A percentile compares a stretch with the other conserved stretches of the same genome.
phyloP scores from a whole-genome alignment of 2,329 filamentous ascomycete species.

The Torrubiellomyces zombiae region DNA sequence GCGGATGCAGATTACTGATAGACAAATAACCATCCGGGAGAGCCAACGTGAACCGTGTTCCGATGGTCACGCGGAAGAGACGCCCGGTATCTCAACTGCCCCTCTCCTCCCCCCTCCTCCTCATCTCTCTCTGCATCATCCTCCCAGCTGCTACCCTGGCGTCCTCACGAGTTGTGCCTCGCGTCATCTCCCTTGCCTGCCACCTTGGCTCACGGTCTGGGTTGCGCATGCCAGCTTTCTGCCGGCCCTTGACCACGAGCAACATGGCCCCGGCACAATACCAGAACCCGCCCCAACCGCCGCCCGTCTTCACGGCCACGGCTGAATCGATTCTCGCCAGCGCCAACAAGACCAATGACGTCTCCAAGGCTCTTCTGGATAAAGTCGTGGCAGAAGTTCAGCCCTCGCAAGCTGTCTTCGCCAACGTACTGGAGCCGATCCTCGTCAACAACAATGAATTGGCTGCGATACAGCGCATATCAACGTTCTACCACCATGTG shows the following conservation, averaged over 20 bases:
- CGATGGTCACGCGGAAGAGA: slow-evolving; percentile 10
- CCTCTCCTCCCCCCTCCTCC: slow-evolving; percentile 20
- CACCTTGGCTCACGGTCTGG: slow-evolving; percentile 29
- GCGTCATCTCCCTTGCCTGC: slow-evolving; percentile 40
- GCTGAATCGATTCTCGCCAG: slow-evolving; percentile 50
- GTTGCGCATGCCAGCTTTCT: slow-evolving; percentile 10
- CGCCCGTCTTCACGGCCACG: slow-evolving; percentile 62
- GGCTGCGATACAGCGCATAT: slow-evolving; percentile 43
- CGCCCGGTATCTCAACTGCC: slow-evolving; percentile 10
- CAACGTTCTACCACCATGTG: slow-evolving; percentile 69
- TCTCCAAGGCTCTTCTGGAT: slow-evolving; percentile 48
- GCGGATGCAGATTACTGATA: no score
- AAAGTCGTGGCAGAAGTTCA: slow-evolving; percentile 46
- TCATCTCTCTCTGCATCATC: slow-evolving; percentile 36
- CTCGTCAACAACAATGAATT: slow-evolving; percentile 54
- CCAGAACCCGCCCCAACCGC: slow-evolving; percentile 58
- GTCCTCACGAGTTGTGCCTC: slow-evolving; percentile 38
- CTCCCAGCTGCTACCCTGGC: slow-evolving; percentile 52
- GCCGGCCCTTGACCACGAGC: slow-evolving; percentile 25
- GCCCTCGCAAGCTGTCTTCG: slow-evolving; percentile 33
- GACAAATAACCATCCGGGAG: no score
- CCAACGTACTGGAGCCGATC: slow-evolving; percentile 46
- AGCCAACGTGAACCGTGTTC: no score
- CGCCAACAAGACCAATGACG: slow-evolving; percentile 48
- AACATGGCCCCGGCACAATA: slow-evolving; percentile 52